These are phyloP conservation scores for Quercus dentata DNA, from an alignment of 306 rosid genomes.

Conservation along the genomic window DNA sequence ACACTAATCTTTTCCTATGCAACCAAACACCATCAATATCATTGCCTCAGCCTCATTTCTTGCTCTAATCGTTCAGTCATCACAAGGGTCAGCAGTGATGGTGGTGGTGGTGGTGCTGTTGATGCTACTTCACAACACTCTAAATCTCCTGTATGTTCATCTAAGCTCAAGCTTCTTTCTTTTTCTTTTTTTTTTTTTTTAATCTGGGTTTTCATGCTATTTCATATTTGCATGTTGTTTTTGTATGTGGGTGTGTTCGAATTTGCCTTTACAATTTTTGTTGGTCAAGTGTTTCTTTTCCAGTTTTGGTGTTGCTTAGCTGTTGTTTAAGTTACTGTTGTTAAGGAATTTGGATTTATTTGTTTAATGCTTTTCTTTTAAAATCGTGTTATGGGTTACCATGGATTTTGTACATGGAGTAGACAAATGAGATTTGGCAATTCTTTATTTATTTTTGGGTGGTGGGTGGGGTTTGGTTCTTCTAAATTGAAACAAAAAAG, in stretches of 20 bases:
- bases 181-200: constrained; percentile 1
- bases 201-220: background rate
- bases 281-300: background rate
- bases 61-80: constrained; percentile 23
- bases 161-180: background rate
- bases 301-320: background rate
- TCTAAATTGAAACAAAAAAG: background rate
- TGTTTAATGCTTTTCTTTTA: background rate
- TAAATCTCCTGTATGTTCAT: constrained; percentile 41
- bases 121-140: constrained; percentile 47
- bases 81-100: constrained; percentile 36
- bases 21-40: background rate
- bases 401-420: background rate
- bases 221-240: background rate
- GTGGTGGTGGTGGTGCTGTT: constrained; percentile 20
- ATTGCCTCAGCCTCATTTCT: constrained; percentile 20
- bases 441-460: background rate
- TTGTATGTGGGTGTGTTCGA: background rate
- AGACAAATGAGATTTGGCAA: background rate
- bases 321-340: background rate
- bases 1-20: background rate
- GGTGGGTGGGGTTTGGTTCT: background rate
- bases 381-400: background rate
- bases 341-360: background rate
- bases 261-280: background rate